Percentiles rank a stretch among this genome's conserved stretches.
Evolutionary conservation across 2,329 filamentous ascomycete genomes (phyloP).

Genomic region (Alternaria postmessia): DNA sequence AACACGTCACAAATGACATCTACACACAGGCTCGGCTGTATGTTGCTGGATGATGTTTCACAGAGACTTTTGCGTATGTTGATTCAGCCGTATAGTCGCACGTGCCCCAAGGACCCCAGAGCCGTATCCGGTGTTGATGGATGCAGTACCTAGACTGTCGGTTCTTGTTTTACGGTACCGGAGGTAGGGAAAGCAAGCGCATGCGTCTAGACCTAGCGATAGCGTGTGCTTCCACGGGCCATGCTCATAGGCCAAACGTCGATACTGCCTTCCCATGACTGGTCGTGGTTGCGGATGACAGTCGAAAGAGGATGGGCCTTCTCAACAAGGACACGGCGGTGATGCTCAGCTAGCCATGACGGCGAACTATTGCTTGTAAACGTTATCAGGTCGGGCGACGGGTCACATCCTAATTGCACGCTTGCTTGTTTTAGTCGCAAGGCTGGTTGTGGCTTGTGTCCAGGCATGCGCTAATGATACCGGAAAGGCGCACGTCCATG

Average conservation of each 20-base stretch:
- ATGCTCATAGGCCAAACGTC: conserved; percentile 5
- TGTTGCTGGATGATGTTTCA: not conserved
- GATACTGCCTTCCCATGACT: not conserved
- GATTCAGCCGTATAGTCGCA: not conserved
- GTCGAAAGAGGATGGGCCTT: not conserved
- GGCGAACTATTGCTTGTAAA: not conserved
- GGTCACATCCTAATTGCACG: not conserved
- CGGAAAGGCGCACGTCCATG: conserved; percentile 25
- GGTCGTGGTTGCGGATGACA: not conserved
- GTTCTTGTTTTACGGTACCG: not conserved
- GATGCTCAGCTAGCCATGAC: not conserved
- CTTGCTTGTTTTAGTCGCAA: conserved; percentile 7
- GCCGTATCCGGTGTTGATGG: not conserved
- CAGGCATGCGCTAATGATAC: conserved; percentile 18
- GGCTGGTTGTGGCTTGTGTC: conserved; percentile 5
- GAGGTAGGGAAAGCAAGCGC: not conserved
- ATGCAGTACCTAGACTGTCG: not conserved
- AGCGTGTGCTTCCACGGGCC: not conserved
- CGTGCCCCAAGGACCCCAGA: not conserved
- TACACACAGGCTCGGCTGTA: not conserved
- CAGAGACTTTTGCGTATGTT: not conserved
- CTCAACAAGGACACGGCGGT: not conserved
- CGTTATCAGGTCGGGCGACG: conserved; percentile 5
- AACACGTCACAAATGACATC: not conserved
- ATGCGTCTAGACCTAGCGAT: conserved; percentile 17